A percentile compares a stretch with the other conserved stretches of the same genome.
Evolutionary conservation across 345 rosid species (phyloP).

Genomic region (Eucalyptus victrix): DNA sequence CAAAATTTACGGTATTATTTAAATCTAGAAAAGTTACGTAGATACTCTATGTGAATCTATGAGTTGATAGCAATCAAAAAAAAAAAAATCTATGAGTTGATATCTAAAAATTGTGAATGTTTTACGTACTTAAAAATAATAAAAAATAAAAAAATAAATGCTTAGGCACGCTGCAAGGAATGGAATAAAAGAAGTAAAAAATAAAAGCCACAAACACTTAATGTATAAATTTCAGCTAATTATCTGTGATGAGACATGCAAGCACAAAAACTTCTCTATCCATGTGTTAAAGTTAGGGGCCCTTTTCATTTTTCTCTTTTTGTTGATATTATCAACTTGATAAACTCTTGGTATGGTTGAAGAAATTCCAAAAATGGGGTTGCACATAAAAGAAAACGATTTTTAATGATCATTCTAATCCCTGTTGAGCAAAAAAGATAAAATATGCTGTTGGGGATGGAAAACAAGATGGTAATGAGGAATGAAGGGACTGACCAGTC

Average conservation of each 20-base stretch:
- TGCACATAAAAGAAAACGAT: too few species aligned
- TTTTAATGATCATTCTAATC: not conserved
- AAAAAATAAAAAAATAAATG: not conserved
- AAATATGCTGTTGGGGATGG: not conserved
- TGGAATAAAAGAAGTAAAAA: not conserved
- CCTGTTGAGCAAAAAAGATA: not conserved
- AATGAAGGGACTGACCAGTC: not conserved
- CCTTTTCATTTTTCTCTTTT: not conserved
- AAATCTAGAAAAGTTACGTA: too few species aligned
- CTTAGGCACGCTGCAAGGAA: not conserved
- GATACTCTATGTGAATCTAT: too few species aligned
- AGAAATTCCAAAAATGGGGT: not conserved
- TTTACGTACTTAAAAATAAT: not conserved
- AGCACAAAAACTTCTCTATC: not conserved
- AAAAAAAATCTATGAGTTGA: not conserved
- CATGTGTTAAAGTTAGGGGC: not conserved
- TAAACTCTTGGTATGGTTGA: not conserved
- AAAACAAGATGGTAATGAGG: not conserved
- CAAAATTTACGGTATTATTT: not conserved
- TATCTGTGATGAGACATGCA: not conserved
- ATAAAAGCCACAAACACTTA: not conserved
- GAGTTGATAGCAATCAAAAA: too few species aligned
- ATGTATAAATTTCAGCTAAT: not conserved
- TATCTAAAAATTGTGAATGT: not conserved
- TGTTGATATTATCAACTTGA: not conserved